Base-by-base conservation (phyloP, 2,329 filamentous ascomycete genomes). In the Westerdykella sp. region DNA sequence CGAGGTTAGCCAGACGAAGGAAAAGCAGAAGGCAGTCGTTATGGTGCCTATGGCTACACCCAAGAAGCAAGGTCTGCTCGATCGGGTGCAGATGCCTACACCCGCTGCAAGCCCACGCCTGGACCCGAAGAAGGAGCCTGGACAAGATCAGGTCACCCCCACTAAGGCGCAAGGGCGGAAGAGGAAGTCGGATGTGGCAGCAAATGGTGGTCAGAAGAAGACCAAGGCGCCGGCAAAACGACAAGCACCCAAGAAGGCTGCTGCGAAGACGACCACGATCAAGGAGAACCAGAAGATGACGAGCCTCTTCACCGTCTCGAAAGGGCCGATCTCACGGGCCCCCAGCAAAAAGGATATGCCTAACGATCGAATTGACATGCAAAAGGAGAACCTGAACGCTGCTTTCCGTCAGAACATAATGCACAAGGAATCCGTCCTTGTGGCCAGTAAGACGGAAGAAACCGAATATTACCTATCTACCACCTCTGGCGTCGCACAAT, bases 51-150 rank as follows among this genome's bases (percentile, higher is more conserved):
- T 36, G 23, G 12, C 34, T 11, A 62, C 64, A 2, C 62, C 62
- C 5, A 65, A 51, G 44, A 64, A 61, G 40, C 44, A 47, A 28
- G 51, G 45, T 36, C 55, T 59, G 6, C 43, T 62, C 43, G 51
- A 46, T 6, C 54, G 51, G 54, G 51, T 51, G 44, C 58, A 66
- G 30, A 42, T 55, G 39, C 49, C 62, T 9, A 67, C 64, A 34
- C 63, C 64, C 25, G 61, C 53, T 30, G 57, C 62, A 47, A 67
- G 64, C 39, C 64, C 64, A 22, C 62, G 57, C 37, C 57, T 65
- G 18, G 34, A 42, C n/a, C 54, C 62, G 25, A 54, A 54, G 25
- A 45, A 49, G 1, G 41, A 50, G 30, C 30, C 54, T 42, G 56
- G 58, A 14, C 39, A 51, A 34, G 60, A 62, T 23, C 44, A 48